phyloP scores from a whole-genome alignment of 352 stramenopile genomes.

The Phytophthora aleatoria region DNA sequence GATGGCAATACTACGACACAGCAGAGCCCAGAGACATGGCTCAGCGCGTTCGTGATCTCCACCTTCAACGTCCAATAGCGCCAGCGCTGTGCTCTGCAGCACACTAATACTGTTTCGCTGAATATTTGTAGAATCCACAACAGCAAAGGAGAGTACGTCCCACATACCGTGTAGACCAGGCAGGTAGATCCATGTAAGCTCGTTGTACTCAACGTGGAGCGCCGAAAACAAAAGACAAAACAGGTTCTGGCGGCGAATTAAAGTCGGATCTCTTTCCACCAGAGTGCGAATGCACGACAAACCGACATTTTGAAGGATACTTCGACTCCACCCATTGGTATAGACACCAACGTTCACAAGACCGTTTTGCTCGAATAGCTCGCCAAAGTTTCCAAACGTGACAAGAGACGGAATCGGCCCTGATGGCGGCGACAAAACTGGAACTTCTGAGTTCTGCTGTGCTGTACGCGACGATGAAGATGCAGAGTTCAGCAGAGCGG shows the following conservation, averaged over 20 bases:
- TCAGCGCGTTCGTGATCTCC: conserved; percentile 48
- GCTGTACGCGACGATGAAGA: conserved; percentile 8
- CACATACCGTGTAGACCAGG: conserved; percentile 73
- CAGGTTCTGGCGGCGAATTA: conserved; percentile 66
- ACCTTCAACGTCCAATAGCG: conserved; percentile 72
- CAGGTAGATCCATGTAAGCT: conserved; percentile 63
- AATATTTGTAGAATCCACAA: conserved; percentile 22
- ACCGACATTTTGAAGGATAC: conserved; percentile 70
- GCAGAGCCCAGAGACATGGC: conserved; percentile 72
- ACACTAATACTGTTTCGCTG: conserved; percentile 43
- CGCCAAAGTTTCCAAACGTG: conserved; percentile 27
- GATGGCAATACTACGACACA: conserved; percentile 82
- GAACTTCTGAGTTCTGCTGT: conserved; percentile 15
- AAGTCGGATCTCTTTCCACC: conserved; percentile 69
- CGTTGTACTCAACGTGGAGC: conserved; percentile 73
- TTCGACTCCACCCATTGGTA: conserved; percentile 63
- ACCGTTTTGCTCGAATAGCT: conserved; percentile 39
- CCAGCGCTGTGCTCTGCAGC: conserved; percentile 63
- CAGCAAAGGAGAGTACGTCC: conserved; percentile 59
- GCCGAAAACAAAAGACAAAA: conserved; percentile 80
- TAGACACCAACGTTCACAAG: conserved; percentile 44
- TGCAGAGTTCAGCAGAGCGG: conserved; percentile 31
- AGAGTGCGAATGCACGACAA: conserved; percentile 82
- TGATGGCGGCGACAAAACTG: conserved; percentile 33
- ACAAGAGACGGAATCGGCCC: conserved; percentile 10